Evolutionary conservation across 179 eudicot genomes (phyloP).

Genomic region (Sideroxylon spinosum): DNA sequence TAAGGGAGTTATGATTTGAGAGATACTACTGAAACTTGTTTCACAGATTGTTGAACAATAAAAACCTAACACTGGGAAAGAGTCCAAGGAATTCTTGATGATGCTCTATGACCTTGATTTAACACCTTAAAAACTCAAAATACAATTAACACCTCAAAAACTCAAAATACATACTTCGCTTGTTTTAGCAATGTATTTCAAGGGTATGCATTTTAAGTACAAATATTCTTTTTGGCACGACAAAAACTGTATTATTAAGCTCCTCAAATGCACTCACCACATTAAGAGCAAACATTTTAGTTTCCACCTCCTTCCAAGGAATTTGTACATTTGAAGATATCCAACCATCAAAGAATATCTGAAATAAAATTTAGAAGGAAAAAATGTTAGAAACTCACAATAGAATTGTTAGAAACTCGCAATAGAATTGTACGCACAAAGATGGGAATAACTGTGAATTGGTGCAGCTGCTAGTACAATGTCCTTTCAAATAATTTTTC

Average conservation of each 20-base stretch:
- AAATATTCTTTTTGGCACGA: not conserved
- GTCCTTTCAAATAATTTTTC: not conserved
- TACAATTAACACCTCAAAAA: not conserved
- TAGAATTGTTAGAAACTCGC: not conserved
- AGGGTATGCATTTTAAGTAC: not conserved
- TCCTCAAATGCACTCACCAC: conserved; percentile 52
- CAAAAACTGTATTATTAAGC: not conserved
- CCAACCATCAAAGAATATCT: conserved; percentile 75
- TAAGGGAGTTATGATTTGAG: too few species aligned
- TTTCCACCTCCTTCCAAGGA: conserved; percentile 91
- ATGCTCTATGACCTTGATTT: too few species aligned
- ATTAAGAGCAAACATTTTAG: conserved; percentile 80
- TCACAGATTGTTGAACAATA: too few species aligned
- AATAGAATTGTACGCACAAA: conserved; percentile 3
- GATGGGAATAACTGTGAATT: not conserved
- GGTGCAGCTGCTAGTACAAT: not conserved
- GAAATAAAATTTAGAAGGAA: conserved; percentile 22
- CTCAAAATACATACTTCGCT: not conserved
- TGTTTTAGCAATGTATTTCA: not conserved
- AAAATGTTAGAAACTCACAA: conserved; percentile 9
- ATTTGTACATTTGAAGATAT: conserved; percentile 47
- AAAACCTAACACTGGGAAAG: too few species aligned
- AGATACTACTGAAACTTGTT: too few species aligned
- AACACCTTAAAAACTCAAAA: not conserved
- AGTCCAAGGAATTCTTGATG: too few species aligned